Evolutionary conservation across 345 rosid species (phyloP), one percentile per base, ranked within the genome.

Genomic region (Kernera saxatilis): DNA sequence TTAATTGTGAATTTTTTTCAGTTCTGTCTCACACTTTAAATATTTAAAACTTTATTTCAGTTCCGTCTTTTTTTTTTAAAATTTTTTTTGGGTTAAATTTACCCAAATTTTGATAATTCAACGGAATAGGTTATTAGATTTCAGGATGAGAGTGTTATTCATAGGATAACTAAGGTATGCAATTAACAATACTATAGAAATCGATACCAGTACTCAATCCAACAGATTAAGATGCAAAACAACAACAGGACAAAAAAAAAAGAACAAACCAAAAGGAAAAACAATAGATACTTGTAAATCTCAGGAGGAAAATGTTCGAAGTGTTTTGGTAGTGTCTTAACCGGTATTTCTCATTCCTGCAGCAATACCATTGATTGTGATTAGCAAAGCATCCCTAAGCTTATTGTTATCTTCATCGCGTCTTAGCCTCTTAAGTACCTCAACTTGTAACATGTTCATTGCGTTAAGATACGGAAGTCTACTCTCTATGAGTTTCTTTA

Each of bases 271-370:
- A 41, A 14, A 32, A 17, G 22, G 37, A 37, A 13, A 18, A 37
- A 19, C 21, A 25, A 11, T 5, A 45, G 40, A 63, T 12, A 36
- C 19, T 58, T 46, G 50, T 48, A 26, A 26, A 5, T 49, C 41
- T 26, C 21, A 29, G 0, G 0, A 51, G 10, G 14, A 19, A 52
- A 17, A 43, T 29, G 8, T 63, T 45, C 19, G 2, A 3, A 40
- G 50, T 40, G 50, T 25, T 25, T 33, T 18, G 18, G 30, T 6
- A 21, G 30, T 37, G 14, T 69, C 5, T 75, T 70, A 86, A 77
- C 96, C 93, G 0, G 98, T 89, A 71, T 88, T 91, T 81, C 96
- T 87, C 97, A 89, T 94, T 17, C 98, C 98, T 19, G 99, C 98
- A 53, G 98, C 99, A 22, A 94, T 94, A 36, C 98, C 96, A 46